These are phyloP conservation scores for Calonectria leucothoes DNA, from an alignment of 2,329 filamentous ascomycete species.

Conservation along the genomic window DNA sequence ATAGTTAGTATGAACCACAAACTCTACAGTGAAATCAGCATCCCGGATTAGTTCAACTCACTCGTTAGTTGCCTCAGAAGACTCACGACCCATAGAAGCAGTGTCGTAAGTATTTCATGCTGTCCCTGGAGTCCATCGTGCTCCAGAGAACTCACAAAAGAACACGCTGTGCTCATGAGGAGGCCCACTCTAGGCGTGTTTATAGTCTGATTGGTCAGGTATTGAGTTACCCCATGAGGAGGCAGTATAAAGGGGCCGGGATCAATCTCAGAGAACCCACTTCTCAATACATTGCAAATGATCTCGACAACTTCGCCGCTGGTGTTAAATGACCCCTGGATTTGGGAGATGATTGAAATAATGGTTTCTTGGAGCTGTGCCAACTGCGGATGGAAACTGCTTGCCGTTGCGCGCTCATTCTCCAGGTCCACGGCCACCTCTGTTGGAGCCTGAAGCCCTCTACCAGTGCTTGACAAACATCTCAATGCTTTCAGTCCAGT, in stretches of 20 bases:
- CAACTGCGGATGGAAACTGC: slow-evolving; percentile 33
- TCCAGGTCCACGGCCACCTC: slow-evolving; percentile 78
- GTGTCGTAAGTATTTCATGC: slow-evolving; percentile 59
- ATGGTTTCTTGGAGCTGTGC: slow-evolving; percentile 57
- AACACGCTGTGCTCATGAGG: slow-evolving; percentile 78
- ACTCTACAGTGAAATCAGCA: background rate
- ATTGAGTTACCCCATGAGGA: slow-evolving; percentile 72
- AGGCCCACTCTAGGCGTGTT: slow-evolving; percentile 75
- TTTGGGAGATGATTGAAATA: slow-evolving; percentile 58
- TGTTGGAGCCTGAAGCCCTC: slow-evolving; percentile 75
- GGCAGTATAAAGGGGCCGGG: slow-evolving; percentile 84
- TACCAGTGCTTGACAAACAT: slow-evolving; percentile 77
- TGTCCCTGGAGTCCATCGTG: slow-evolving; percentile 57
- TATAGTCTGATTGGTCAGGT: slow-evolving; percentile 69
- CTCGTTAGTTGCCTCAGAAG: slow-evolving; percentile 73
- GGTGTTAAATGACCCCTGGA: slow-evolving; percentile 64
- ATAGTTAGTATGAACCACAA: background rate
- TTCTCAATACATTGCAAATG: slow-evolving; percentile 77
- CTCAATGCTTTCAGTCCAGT: slow-evolving; percentile 68
- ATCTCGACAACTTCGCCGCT: slow-evolving; percentile 78
- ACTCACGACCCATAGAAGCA: slow-evolving; percentile 71
- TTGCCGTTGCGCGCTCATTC: slow-evolving; percentile 46
- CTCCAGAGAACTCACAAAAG: slow-evolving; percentile 72
- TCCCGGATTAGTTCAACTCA: slow-evolving; percentile 45
- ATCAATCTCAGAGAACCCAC: slow-evolving; percentile 79